A percentile compares a stretch with the other conserved stretches of the same genome.
Conservation (phyloP, 2,329 filamentous ascomycete genomes). For the Talaromyces funiculosus region DNA sequence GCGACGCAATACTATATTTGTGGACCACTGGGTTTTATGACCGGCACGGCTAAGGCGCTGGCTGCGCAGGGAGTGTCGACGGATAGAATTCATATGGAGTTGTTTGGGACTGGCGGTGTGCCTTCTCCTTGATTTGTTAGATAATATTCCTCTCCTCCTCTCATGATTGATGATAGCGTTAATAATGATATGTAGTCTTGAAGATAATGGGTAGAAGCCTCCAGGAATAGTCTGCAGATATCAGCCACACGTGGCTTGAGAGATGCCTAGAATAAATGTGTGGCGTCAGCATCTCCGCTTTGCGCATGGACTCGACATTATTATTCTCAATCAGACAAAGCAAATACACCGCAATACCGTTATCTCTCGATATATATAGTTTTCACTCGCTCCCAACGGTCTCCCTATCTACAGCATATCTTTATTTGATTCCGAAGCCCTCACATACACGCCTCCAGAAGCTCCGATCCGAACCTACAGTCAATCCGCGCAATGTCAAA, state of each 20-base stretch:
- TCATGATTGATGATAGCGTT: conserved; percentile 9
- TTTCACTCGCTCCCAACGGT: neutral
- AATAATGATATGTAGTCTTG: neutral
- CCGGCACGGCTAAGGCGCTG: neutral
- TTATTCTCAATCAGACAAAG: neutral
- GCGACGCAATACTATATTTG: conserved; percentile 65
- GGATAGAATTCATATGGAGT: conserved; percentile 49
- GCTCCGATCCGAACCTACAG: neutral
- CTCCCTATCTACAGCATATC: neutral
- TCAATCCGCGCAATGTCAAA: neutral
- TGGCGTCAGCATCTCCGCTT: neutral
- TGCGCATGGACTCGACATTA: neutral
- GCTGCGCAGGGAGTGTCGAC: conserved; percentile 4
- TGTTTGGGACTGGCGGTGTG: conserved; percentile 56
- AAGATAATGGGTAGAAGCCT: too few species aligned
- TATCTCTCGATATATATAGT: neutral
- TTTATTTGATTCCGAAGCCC: neutral
- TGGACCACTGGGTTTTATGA: conserved; percentile 66
- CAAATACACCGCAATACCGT: neutral
- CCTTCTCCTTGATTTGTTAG: conserved; percentile 11
- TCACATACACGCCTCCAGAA: neutral
- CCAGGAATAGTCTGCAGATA: too few species aligned
- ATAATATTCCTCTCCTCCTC: neutral
- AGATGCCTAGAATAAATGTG: neutral
- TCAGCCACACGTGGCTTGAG: neutral